Conservation (phyloP, 495 filamentous ascomycete species). For the Penicillium simplicissimum region DNA sequence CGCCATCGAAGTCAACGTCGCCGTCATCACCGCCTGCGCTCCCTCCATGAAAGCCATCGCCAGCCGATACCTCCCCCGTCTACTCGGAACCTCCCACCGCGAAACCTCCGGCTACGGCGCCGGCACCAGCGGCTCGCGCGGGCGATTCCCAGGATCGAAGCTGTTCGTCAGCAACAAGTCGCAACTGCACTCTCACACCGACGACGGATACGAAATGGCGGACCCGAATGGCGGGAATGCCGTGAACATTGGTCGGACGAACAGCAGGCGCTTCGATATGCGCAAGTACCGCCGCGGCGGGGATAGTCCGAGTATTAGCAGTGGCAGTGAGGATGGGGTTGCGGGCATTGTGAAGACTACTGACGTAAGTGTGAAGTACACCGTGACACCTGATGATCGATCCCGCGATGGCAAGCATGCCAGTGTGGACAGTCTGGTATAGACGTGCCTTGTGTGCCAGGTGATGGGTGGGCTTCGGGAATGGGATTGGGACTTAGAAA, state of each 20-base stretch:
- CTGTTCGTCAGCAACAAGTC: slow-evolving; percentile 16
- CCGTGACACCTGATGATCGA: slow-evolving; percentile 4
- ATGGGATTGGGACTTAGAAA: slow-evolving; percentile 32
- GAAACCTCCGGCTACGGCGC: slow-evolving; percentile 16
- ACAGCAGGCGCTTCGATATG: slow-evolving; percentile 20
- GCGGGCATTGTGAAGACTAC: slow-evolving; percentile 29
- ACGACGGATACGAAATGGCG: slow-evolving; percentile 25
- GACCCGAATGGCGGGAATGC: slow-evolving; percentile 15
- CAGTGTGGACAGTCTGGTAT: slow-evolving; percentile 31
- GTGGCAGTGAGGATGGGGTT: slow-evolving; percentile 20
- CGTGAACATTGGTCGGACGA: slow-evolving; percentile 7
- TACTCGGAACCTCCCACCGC: slow-evolving; percentile 21
- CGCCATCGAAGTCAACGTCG: slow-evolving; percentile 56
- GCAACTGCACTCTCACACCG: slow-evolving; percentile 17
- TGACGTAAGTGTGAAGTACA: slow-evolving; percentile 28
- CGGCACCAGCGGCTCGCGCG: slow-evolving; percentile 16
- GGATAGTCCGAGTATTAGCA: slow-evolving; percentile 24
- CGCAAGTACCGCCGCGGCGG: slow-evolving; percentile 25
- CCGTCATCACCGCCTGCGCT: slow-evolving; percentile 52
- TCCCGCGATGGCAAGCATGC: slow-evolving; percentile 16
- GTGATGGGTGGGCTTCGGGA: background rate
- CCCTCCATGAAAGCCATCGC: slow-evolving; percentile 32
- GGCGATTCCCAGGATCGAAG: slow-evolving; percentile 12
- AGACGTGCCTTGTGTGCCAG: background rate
- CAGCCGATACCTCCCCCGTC: slow-evolving; percentile 19